Evolutionary conservation across 345 rosid species (phyloP).

Genomic region (Physaria fendleri): DNA sequence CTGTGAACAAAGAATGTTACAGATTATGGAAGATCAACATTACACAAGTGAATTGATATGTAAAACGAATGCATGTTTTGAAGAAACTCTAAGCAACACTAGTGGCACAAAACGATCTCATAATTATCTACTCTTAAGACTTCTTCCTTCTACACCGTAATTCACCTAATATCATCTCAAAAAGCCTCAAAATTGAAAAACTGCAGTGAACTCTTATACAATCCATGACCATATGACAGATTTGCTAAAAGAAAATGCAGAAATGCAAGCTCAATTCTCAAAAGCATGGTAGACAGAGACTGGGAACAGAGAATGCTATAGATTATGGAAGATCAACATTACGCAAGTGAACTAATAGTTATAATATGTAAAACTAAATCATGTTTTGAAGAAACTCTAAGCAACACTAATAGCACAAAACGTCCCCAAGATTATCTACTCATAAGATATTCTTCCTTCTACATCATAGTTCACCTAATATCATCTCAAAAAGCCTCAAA

Average conservation of each 20-base stretch:
- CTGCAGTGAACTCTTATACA: neutral
- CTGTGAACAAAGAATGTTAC: slow-evolving; percentile 32
- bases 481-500: neutral
- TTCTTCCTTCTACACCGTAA: neutral
- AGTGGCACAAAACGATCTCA: neutral
- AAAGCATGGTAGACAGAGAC: slow-evolving; percentile 74
- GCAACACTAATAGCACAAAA: neutral
- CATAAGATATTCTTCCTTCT: neutral
- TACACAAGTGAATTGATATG: neutral
- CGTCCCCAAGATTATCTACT: neutral
- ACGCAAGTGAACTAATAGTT: neutral
- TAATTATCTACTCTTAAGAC: neutral
- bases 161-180: neutral
- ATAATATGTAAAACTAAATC: neutral
- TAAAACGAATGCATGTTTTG: neutral
- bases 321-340: neutral
- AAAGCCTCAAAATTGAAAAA: neutral
- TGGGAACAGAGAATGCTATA: slow-evolving; percentile 22
- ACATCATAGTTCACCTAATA: neutral
- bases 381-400: neutral
- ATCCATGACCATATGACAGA: neutral
- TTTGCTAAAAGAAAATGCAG: neutral
- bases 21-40: neutral
- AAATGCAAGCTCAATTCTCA: too few relatives aligned
- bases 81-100: neutral